These are phyloP conservation scores for Eucalyptus guilfoylei DNA, from an alignment of 345 rosid genomes.

Conservation along the genomic window DNA sequence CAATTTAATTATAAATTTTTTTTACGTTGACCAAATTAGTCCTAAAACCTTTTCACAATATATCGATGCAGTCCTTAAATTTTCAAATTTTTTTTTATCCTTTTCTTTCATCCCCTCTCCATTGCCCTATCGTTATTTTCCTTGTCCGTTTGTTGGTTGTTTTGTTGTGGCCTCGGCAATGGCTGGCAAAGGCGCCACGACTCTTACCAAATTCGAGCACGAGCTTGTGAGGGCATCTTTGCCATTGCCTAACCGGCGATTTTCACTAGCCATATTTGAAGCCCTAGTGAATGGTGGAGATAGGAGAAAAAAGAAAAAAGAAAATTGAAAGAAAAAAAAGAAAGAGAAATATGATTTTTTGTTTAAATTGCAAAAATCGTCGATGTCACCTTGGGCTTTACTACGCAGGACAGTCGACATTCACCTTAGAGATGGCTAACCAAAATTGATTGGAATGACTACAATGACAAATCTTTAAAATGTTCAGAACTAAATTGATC, in stretches of 20 bases:
- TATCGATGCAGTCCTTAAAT: accelerated
- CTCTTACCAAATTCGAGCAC: background rate
- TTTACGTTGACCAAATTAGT: background rate
- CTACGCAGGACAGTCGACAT: accelerated
- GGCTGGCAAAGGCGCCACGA: accelerated
- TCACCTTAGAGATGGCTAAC: background rate
- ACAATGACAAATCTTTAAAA: background rate
- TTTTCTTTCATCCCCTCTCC: background rate
- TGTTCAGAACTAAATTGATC: accelerated
- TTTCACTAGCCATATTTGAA: background rate
- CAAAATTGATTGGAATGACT: accelerated
- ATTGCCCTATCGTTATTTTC: background rate
- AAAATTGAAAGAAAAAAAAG: background rate
- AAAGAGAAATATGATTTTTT: background rate
- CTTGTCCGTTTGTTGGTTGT: background rate
- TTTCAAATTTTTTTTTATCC: background rate
- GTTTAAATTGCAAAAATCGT: background rate
- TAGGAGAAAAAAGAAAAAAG: background rate
- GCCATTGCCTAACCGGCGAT: background rate
- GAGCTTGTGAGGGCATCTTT: background rate
- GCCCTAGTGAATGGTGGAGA: background rate
- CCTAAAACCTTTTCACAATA: background rate
- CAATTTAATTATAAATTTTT: background rate
- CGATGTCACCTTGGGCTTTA: accelerated
- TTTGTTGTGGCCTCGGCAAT: background rate